Evolutionary conservation across 768 basidiomycete genomes (phyloP).

Genomic region (Rhodosporidiobolus sp.): DNA sequence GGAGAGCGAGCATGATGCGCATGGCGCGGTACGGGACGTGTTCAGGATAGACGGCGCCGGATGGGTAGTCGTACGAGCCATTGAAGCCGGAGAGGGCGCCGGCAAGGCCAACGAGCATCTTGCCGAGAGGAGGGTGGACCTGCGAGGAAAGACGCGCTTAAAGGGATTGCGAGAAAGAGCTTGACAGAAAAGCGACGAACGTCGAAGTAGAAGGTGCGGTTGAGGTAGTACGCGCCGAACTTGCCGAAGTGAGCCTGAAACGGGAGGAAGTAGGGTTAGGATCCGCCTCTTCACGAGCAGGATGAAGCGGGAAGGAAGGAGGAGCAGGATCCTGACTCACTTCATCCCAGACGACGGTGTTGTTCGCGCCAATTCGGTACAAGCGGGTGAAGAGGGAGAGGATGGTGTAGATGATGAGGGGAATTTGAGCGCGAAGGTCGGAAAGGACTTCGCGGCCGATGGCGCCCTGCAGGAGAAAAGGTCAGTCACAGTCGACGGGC

Average conservation of each 20-base stretch:
- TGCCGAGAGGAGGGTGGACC: constrained; percentile 87
- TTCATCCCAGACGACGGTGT: constrained; percentile 94
- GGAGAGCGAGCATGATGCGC: constrained; percentile 89
- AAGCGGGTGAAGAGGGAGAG: constrained; percentile 93
- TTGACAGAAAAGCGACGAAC: constrained; percentile 51
- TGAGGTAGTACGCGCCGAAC: constrained; percentile 90
- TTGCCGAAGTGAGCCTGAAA: constrained; percentile 89
- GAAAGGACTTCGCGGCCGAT: constrained; percentile 17
- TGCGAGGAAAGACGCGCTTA: neutral
- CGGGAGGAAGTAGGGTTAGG: neutral
- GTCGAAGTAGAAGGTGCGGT: constrained; percentile 98
- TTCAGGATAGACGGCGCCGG: constrained; percentile 77
- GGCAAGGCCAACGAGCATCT: constrained; percentile 95
- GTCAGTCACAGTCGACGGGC: neutral
- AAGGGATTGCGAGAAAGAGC: neutral
- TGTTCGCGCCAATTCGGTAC: constrained; percentile 81
- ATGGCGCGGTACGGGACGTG: constrained; percentile 88
- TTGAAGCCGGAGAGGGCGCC: constrained; percentile 88
- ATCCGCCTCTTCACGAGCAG: no score
- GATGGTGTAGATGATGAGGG: constrained; percentile 81
- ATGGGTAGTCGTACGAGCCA: constrained; percentile 89
- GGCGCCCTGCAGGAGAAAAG: neutral
- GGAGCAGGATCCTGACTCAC: constrained; percentile 37
- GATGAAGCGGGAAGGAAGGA: neutral
- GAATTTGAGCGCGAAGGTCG: constrained; percentile 40